Base-by-base conservation (phyloP, 2,329 filamentous ascomycete species). In the Calycina herbarum region DNA sequence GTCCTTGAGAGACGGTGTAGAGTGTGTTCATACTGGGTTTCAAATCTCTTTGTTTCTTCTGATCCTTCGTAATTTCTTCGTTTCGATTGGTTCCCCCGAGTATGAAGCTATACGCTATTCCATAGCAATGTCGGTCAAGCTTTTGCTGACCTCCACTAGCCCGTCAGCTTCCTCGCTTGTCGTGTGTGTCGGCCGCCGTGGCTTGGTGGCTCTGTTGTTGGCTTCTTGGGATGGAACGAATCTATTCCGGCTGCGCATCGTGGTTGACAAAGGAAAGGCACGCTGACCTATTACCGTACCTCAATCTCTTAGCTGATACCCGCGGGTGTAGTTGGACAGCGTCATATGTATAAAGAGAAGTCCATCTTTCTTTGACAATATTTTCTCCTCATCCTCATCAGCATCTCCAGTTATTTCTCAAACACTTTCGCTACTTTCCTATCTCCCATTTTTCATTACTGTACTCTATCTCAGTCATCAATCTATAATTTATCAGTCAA, bases 211-310 rank as follows among this genome's bases (percentile, higher is more conserved):
- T 40, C 51, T 62, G 61, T 33, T 38, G 20, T 51, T 51, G 45
- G n/a, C 45, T 51, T 20, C 45, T 24, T 51, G 48, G 20, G 20
- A 57, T 38, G 58, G 59, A 64, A 31, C 33, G 58, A 40, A 27
- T 58, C 58, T 61, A 62, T 65, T 65, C 63, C 63, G 63, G 59
- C 58, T 56, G 7, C 29, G 33, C 63, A 58, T 51, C 59, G 20
- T 33, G 15, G 42, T 24, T 20, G 10, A 61, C 59, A 61, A 61
- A 61, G 45, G 59, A 54, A n/a, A 15, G 29, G 20, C 40, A 35
- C n/a, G 33, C n/a, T 42, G 31, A 11, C 59, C 59, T 59, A 59
- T 59, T 42, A 42, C 24, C 33, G 24, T 42, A 54, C 60, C 42
- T 38, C 10, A 24, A 27, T 40, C 38, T 24, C 8, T 24, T 40